These are phyloP conservation scores for Amanita inopinata DNA, from an alignment of 768 basidiomycete genomes.

Conservation along the genomic window DNA sequence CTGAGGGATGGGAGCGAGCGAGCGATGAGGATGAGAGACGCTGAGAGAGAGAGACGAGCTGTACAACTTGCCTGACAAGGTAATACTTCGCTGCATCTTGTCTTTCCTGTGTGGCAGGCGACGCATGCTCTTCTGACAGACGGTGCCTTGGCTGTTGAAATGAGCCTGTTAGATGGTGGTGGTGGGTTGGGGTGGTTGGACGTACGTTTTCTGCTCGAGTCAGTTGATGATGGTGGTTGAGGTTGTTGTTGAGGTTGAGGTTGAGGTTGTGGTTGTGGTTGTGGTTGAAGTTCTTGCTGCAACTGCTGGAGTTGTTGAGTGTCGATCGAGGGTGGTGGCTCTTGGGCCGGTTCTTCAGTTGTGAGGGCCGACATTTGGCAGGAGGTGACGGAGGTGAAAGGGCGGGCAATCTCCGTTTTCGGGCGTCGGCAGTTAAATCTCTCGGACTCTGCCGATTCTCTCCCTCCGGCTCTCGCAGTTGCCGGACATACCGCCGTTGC, in stretches of 20 bases:
- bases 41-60: conserved; percentile 5
- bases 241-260: conserved; percentile 17
- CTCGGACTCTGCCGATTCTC: conserved; percentile 9
- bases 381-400: conserved; percentile 31
- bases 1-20: conserved; percentile 25
- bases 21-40: conserved; percentile 4
- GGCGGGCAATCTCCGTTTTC: conserved; percentile 8
- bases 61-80: conserved; percentile 83
- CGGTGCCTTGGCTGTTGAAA: conserved; percentile 60
- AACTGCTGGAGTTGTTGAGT: conserved; percentile 51
- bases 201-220: conserved; percentile 56
- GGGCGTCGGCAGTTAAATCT: conserved; percentile 15
- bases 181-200: conserved; percentile 9
- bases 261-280: conserved; percentile 18
- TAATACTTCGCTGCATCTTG: conserved; percentile 71
- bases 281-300: conserved; percentile 24
- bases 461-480: background rate
- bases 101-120: conserved; percentile 78
- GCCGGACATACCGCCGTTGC: background rate
- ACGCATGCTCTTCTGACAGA: conserved; percentile 75
- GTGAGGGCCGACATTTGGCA: conserved; percentile 62
- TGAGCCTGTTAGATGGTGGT: conserved; percentile 14
- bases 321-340: conserved; percentile 46
- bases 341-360: conserved; percentile 57
- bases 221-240: conserved; percentile 18